phyloP scores from a whole-genome alignment of 768 basidiomycete genomes.

The Hortiboletus flavorubellus region DNA sequence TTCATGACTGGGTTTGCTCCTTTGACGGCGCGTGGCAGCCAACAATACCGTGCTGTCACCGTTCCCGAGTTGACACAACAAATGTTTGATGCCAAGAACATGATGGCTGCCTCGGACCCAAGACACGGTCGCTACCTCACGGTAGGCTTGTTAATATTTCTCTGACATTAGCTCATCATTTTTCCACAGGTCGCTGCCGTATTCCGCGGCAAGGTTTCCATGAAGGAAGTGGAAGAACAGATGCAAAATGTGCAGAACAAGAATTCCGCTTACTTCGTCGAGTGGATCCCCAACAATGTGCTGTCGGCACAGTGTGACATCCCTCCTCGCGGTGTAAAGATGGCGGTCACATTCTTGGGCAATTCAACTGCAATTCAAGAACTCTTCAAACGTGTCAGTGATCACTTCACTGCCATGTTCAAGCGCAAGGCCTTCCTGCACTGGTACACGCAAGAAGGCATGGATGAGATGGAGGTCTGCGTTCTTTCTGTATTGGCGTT shows the following conservation, averaged over 20 bases:
- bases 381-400: slow-evolving; percentile 97
- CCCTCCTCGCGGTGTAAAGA: slow-evolving; percentile 91
- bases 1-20: slow-evolving; percentile 98
- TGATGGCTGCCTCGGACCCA: slow-evolving; percentile 99
- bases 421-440: slow-evolving; percentile 98
- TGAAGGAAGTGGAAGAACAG: slow-evolving; percentile 99
- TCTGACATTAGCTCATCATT: neutral
- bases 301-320: slow-evolving; percentile 98
- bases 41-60: slow-evolving; percentile 94
- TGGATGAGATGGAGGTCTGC: slow-evolving; percentile 93
- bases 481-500: neutral
- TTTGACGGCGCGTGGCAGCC: slow-evolving; percentile 89
- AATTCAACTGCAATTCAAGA: slow-evolving; percentile 98
- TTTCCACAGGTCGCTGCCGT: slow-evolving; percentile 73
- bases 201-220: slow-evolving; percentile 99
- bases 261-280: slow-evolving; percentile 97
- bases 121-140: slow-evolving; percentile 97
- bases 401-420: slow-evolving; percentile 99
- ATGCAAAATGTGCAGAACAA: slow-evolving; percentile 98
- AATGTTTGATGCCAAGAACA: slow-evolving; percentile 99
- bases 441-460: slow-evolving; percentile 99
- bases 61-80: slow-evolving; percentile 98
- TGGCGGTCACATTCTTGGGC: slow-evolving; percentile 96
- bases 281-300: slow-evolving; percentile 99
- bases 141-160: slow-evolving; percentile 38